phyloP scores from a whole-genome alignment of 2,329 filamentous ascomycete species.

The Aspergillus quadricinctus region DNA sequence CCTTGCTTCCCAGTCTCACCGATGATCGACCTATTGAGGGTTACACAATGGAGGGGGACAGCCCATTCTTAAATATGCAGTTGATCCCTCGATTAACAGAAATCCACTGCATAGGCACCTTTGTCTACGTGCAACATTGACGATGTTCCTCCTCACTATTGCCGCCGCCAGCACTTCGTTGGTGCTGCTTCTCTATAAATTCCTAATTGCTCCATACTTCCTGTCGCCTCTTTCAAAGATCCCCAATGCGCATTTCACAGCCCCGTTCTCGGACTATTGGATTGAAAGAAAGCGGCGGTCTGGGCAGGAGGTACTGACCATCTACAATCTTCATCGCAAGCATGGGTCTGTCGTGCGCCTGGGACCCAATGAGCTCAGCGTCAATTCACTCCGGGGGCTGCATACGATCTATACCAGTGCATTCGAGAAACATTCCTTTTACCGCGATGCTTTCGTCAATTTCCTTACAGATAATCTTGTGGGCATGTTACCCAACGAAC shows the following conservation, averaged over 20 bases:
- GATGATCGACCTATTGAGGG: not conserved
- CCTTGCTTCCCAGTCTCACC: not conserved
- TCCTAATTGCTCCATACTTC: conserved; percentile 29
- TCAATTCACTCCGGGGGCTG: conserved; percentile 57
- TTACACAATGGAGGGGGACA: not conserved
- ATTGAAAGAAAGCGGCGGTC: conserved; percentile 55
- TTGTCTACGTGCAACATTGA: not conserved
- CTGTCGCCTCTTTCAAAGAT: conserved; percentile 58
- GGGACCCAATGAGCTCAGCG: conserved; percentile 60
- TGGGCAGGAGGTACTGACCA: conserved; percentile 53
- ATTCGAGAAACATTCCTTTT: conserved; percentile 66
- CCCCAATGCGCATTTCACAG: conserved; percentile 61
- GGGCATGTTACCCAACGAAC: conserved; percentile 53
- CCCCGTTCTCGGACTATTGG: conserved; percentile 58
- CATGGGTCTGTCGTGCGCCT: conserved; percentile 58
- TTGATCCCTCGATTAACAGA: not conserved
- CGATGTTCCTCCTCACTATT: not conserved
- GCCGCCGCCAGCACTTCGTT: not conserved
- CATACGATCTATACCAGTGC: conserved; percentile 62
- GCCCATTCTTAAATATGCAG: not conserved
- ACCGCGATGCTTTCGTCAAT: conserved; percentile 60
- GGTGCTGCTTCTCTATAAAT: conserved; percentile 17
- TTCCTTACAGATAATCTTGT: conserved; percentile 63
- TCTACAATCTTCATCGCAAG: conserved; percentile 52
- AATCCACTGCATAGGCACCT: not conserved